Base-by-base conservation (phyloP, 805 yeast species). In the Teunomyces kruisii region DNA sequence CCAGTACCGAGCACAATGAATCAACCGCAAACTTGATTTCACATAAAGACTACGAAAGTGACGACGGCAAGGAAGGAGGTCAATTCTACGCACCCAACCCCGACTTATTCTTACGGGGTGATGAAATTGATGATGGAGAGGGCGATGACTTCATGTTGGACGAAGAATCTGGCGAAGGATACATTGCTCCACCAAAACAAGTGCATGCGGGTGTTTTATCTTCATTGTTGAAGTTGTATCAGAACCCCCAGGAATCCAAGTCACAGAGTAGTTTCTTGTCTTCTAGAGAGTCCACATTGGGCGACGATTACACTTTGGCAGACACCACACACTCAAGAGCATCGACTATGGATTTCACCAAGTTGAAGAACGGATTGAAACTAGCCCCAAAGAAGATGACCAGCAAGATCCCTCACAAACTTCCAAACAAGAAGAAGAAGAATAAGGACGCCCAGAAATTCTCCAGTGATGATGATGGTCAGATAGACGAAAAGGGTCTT, bases 141-240 rank as follows among this genome's bases (percentile, higher is more conserved):
- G 47, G 43, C n/a, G 65, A 62, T 31, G 59, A 68, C 38, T 53
- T 65, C 30, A 38, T 54, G 47, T 52, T 65, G 47, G 61, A 58
- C 27, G 70, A 67, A 12, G 68, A 62, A 26, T 56, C 61, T 46
- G 66, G 58, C 4, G 70, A 58, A 10, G 57, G 54, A 2, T 69
- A 70, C 46, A 57, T 72, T 12, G 64, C 68, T 6, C 74, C 71
- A 1, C 74, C 73, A 1, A 70, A 75, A 33, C 78, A 77, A 43
- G 91, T 88, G 9, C 85, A 85, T 53, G 90, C 90, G 19, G 97
- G 97, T 63, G 92, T 90, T 13, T 73, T 90, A 24, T 87, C 96
- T 0, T 81, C 92, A 1, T 72, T 90, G 50, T 71, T 90, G 51
- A 77, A 82, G 48, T 70, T 90, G 39, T 89, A 90, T 58, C 84